phyloP scores from a whole-genome alignment of 345 rosid genomes.

The Rhodomyrtus tomentosa region DNA sequence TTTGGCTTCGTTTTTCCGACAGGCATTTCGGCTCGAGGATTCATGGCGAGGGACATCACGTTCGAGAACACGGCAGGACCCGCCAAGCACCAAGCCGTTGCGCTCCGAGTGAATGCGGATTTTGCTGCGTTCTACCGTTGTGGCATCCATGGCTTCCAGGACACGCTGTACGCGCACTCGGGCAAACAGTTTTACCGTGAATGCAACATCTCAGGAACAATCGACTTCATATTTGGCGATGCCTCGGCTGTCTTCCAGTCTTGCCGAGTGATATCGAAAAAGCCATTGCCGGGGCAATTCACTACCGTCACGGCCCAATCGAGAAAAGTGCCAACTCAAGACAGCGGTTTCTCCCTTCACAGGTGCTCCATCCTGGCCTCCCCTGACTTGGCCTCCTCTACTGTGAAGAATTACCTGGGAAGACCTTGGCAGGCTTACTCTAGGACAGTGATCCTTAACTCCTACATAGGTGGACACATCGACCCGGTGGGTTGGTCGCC shows the following conservation, averaged over 20 bases:
- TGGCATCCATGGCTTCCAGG: constrained; percentile 56
- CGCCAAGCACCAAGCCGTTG: constrained; percentile 66
- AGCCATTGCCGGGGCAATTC: constrained; percentile 59
- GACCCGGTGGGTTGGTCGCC: not conserved
- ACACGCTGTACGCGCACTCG: constrained; percentile 63
- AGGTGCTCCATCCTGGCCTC: constrained; percentile 36
- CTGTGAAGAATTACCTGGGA: not conserved
- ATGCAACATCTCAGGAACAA: constrained; percentile 61
- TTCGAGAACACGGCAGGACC: constrained; percentile 69
- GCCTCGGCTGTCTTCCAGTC: constrained; percentile 70
- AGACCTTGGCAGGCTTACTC: not conserved
- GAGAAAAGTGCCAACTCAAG: constrained; percentile 34
- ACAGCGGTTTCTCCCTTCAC: constrained; percentile 72
- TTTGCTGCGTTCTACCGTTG: constrained; percentile 46
- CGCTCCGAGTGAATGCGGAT: constrained; percentile 61
- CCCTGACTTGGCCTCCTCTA: not conserved
- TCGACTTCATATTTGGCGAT: constrained; percentile 72
- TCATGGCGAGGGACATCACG: constrained; percentile 59
- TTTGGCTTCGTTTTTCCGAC: not conserved
- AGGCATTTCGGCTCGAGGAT: constrained; percentile 79
- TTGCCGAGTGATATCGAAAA: constrained; percentile 45
- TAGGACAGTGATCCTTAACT: not conserved
- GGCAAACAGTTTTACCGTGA: constrained; percentile 74
- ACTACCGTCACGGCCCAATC: constrained; percentile 69
- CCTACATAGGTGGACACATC: not conserved